Evolutionary conservation across 306 rosid genomes (phyloP).

Genomic region (Ormosia emarginata): DNA sequence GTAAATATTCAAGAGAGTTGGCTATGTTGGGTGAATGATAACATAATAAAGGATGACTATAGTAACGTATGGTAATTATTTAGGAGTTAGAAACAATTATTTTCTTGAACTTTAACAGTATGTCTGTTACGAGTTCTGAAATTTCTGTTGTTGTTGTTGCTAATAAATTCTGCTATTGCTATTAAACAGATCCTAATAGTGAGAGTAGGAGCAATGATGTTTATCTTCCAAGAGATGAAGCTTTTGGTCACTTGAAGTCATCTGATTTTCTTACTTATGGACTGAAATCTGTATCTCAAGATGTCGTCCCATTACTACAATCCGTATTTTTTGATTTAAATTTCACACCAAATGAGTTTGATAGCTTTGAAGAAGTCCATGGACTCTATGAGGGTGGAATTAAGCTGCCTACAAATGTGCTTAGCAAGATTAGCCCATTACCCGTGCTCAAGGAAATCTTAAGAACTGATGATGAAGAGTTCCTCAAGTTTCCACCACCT

Average conservation of each 20-base stretch:
- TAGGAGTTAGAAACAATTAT: not conserved
- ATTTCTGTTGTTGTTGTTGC: not conserved
- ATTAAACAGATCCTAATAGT: slow-evolving; percentile 38
- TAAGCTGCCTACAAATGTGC: slow-evolving; percentile 40
- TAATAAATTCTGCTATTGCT: not conserved
- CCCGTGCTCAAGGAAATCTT: slow-evolving; percentile 60
- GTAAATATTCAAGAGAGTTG: not conserved
- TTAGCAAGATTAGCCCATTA: slow-evolving; percentile 46
- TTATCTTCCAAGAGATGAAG: slow-evolving; percentile 74
- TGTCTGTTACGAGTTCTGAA: not conserved
- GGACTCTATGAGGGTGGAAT: slow-evolving; percentile 57
- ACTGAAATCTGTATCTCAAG: slow-evolving; percentile 55
- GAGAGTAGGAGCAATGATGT: slow-evolving; percentile 44
- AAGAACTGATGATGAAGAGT: slow-evolving; percentile 56
- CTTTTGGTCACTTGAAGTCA: slow-evolving; percentile 63
- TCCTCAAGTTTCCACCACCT: slow-evolving; percentile 61
- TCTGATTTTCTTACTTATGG: slow-evolving; percentile 60
- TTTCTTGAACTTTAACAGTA: not conserved
- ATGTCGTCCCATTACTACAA: slow-evolving; percentile 41
- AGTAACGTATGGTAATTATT: no score
- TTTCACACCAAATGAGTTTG: slow-evolving; percentile 46
- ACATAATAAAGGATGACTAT: not conserved
- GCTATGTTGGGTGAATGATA: not conserved
- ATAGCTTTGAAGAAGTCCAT: slow-evolving; percentile 52
- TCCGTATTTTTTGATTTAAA: slow-evolving; percentile 29